Base-by-base conservation (phyloP, 2,329 filamentous ascomycete species). In the Fusarium beomiforme region DNA sequence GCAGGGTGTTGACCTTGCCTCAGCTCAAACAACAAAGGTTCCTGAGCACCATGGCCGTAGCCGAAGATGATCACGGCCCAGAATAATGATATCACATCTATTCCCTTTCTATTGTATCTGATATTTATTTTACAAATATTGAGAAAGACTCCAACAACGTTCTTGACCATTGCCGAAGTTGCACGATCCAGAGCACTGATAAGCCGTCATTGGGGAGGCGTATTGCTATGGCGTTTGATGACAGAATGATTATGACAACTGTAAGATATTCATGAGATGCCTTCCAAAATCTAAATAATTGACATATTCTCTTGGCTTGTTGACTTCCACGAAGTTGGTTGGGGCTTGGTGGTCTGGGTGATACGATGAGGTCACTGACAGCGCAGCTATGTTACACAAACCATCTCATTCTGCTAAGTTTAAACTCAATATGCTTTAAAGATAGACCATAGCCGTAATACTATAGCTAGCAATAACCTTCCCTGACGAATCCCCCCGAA, bases 1-100 rank as follows among this genome's bases (percentile, higher is more conserved):
- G 36, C 34, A 76, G 29, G 77, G 78, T 9, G 33, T 78, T 34
- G 70, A 78, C 21, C 44, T 76, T 3, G 74, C 78, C 11, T 36
- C 73, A 12, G 64, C 47, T 19, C 72, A 70, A 53, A 70, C 71
- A 14, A 59, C 36, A 19, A 58, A 14, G 24, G 41, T 55, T 17
- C 56, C 59, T 16, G 50, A 46, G 26, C 69, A 13, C 7, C 64
- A 56, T 17, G 24, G 56, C 4, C 46, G 33, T 23, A 21, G 53
- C 26, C 59, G 42, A 5, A 46, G 12, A 64, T 53, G 29, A 68
- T 39, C 14, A 34, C 5, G 10, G 21, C 5, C 13, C 8, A 43
- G 24, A 9, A 43, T 43, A 24, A 24, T 10, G 13, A n/a, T 19
- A 13, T 8, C 26, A 8, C 23, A 10, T 41, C 29, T 23, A 19